A percentile compares a stretch with the other conserved stretches of the same genome.
Conservation (phyloP, 1,284 basidiomycete genomes). For the Ceratorhiza oryzae-sativae region DNA sequence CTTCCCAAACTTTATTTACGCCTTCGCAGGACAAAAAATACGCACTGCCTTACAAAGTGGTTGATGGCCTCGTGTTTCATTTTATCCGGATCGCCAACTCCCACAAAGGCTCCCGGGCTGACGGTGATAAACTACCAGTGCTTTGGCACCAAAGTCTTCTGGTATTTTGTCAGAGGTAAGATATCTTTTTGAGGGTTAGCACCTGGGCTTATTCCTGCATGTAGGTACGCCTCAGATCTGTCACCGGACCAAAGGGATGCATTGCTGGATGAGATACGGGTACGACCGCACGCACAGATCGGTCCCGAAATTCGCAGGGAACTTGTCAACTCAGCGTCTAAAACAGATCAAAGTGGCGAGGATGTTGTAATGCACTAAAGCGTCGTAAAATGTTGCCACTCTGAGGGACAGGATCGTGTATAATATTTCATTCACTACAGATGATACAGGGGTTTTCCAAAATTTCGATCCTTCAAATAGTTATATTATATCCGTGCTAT, state of each 20-base stretch:
- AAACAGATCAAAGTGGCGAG: constrained; percentile 68
- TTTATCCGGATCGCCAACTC: constrained; percentile 94
- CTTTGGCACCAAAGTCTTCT: constrained; percentile 98
- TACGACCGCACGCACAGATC: constrained; percentile 88
- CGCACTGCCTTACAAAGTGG: constrained; percentile 96
- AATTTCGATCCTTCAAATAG: neutral
- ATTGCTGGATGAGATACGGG: constrained; percentile 90
- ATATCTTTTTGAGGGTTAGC: constrained; percentile 3
- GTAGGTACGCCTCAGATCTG: constrained; percentile 93
- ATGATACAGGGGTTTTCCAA: neutral
- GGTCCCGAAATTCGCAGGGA: constrained; percentile 91
- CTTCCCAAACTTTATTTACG: neutral
- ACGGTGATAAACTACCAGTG: constrained; percentile 84
- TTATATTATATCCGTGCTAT: neutral
- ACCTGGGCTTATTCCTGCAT: constrained; percentile 20
- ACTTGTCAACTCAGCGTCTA: constrained; percentile 72
- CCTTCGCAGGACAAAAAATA: constrained; percentile 87
- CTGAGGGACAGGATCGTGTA: neutral
- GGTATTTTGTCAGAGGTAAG: constrained; percentile 90
- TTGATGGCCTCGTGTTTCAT: constrained; percentile 97
- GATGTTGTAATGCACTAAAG: constrained; percentile 60
- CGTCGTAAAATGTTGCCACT: neutral
- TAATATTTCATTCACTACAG: neutral
- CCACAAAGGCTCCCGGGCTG: constrained; percentile 70
- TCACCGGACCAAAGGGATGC: constrained; percentile 98